Base-by-base conservation (phyloP, 2,329 filamentous ascomycete genomes). In the Clonostachys rosea region DNA sequence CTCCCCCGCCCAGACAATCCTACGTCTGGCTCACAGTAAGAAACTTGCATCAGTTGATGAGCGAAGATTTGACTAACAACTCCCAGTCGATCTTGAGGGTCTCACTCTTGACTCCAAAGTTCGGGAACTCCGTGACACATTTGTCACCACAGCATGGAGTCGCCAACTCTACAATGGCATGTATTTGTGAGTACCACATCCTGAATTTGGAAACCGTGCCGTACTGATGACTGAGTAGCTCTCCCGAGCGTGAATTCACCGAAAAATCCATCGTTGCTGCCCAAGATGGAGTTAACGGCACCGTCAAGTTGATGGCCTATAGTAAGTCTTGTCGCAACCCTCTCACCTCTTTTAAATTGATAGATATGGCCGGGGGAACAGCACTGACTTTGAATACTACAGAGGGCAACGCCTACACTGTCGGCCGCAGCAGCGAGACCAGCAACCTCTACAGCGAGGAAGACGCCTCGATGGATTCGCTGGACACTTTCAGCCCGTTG, bases 251-350 rank as follows among this genome's bases (percentile, higher is more conserved):
- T 2, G 77, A 81, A 62, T 78, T 81, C 53, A 62, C 81, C 47
- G 71, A 91, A 69, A 76, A 82, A 61, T 77, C 77, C 56, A 79
- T 87, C 58, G 59, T 72, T 45, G 76, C 77, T 54, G 74, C 69
- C 40, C 83, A 87, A 63, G 76, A 78, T 63, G 70, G 72, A 49
- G 66, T 69, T 3, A 43, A 55, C n/a, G 62, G 60, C 44, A 53
- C 54, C 43, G 62, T 68, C 44, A 53, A 48, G 12, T 48, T 60
- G 20, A 36, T 54, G 33, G 57, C 52, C 35, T 65, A 65, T 45
- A 64, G 24, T 30, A 30, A 9, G 24, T 30, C 24, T 30, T 30
- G 24, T 10, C 24, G 24, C 24, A 30, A 30, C 3, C 24, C 24
- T 30, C 9, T 10, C 24, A 10, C 24, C 24, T 30, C 24, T 10